Percentiles rank a stretch among this genome's conserved stretches.
Conservation (phyloP, 1,139 yeast species). For the Taphrina betulina region DNA sequence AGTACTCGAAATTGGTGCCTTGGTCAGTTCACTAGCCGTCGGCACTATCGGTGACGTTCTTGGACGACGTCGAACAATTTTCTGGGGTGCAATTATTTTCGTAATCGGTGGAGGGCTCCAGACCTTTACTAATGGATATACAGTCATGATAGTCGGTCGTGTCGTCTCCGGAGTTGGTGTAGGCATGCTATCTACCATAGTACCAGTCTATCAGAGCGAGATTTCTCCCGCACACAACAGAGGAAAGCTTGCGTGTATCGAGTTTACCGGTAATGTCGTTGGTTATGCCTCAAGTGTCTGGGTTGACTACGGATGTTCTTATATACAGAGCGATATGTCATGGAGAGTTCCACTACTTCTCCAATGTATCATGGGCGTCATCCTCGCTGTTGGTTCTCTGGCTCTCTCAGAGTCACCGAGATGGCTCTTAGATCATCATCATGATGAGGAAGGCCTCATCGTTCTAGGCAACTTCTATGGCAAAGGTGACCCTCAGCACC, state of each 20-base stretch:
- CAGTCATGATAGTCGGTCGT: conserved; percentile 66
- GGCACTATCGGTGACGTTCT: conserved; percentile 76
- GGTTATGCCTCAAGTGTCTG: conserved; percentile 87
- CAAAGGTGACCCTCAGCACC: conserved; percentile 57
- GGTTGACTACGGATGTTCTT: conserved; percentile 82
- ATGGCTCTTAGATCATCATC: conserved; percentile 67
- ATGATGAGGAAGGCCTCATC: conserved; percentile 80
- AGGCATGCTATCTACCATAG: conserved; percentile 85
- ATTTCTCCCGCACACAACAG: conserved; percentile 86
- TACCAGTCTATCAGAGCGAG: conserved; percentile 92
- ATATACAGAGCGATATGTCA: conserved; percentile 54
- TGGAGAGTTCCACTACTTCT: conserved; percentile 80
- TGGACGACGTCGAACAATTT: conserved; percentile 77
- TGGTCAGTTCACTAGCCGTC: conserved; percentile 70
- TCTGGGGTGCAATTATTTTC: conserved; percentile 78
- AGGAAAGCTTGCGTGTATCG: conserved; percentile 86
- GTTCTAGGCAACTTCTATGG: conserved; percentile 81
- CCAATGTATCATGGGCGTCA: conserved; percentile 72
- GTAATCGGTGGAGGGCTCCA: conserved; percentile 79
- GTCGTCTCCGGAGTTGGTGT: conserved; percentile 58
- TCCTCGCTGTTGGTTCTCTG: conserved; percentile 69
- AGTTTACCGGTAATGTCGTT: conserved; percentile 84
- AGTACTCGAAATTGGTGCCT: conserved; percentile 54
- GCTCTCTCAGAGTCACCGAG: conserved; percentile 55
- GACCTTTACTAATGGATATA: conserved; percentile 55